Evolutionary conservation across 2,329 filamentous ascomycete species (phyloP).

Genomic region (Trichoderma sp.): DNA sequence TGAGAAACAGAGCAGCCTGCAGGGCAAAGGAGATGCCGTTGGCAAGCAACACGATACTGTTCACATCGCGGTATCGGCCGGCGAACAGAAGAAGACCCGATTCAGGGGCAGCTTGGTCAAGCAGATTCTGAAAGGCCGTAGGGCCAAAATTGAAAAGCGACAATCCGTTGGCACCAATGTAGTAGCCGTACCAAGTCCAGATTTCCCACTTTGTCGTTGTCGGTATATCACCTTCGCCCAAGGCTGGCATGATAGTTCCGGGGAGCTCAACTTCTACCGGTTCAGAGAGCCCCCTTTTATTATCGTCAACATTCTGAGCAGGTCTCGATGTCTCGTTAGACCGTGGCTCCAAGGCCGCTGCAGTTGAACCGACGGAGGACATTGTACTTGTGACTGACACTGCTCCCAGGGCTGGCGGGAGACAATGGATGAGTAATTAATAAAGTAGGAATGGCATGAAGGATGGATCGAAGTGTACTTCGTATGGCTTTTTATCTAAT

Average conservation of each 20-base stretch:
- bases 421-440: conserved; percentile 2
- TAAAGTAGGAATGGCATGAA: neutral
- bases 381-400: neutral
- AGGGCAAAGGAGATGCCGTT: conserved; percentile 68
- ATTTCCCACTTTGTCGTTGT: conserved; percentile 20
- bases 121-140: conserved; percentile 21
- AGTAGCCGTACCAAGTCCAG: conserved; percentile 20
- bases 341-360: neutral
- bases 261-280: conserved; percentile 10
- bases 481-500: conserved; percentile 1
- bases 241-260: conserved; percentile 10
- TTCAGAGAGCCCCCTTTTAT: neutral
- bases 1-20: conserved; percentile 56
- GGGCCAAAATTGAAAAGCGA: conserved; percentile 22
- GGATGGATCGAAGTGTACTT: neutral
- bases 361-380: neutral
- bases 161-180: conserved; percentile 20
- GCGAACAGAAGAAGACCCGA: conserved; percentile 52
- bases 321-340: neutral
- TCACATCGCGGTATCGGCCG: conserved; percentile 56
- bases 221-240: conserved; percentile 14
- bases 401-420: conserved; percentile 1
- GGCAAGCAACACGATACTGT: conserved; percentile 60
- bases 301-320: neutral
- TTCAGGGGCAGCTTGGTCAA: conserved; percentile 45